Evolutionary conservation across 164 flowering plant genomes (phyloP).

Genomic region (Liquidambar formosana): DNA sequence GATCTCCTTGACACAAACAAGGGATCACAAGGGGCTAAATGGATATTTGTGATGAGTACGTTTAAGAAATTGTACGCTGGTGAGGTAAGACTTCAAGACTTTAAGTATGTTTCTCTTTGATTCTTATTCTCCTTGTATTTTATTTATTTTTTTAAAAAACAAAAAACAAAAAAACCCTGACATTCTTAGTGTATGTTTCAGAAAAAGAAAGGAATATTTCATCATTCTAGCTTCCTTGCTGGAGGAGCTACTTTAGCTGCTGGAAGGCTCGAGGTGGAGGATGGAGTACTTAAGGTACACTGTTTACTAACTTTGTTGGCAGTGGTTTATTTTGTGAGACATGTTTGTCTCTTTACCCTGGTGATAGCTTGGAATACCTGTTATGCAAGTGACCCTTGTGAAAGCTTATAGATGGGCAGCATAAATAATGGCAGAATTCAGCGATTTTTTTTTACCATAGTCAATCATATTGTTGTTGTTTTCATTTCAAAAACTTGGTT

Average conservation of each 20-base stretch:
- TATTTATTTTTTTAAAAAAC: too few relatives aligned
- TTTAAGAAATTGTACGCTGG: slow-evolving; percentile 75
- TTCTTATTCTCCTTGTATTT: too few relatives aligned
- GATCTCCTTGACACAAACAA: slow-evolving; percentile 54
- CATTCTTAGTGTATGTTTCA: slow-evolving; percentile 13
- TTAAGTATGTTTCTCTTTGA: too few relatives aligned
- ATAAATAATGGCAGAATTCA: too few relatives aligned
- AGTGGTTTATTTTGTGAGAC: not conserved
- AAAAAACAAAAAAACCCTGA: too few relatives aligned
- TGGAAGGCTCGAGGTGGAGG: slow-evolving; percentile 65
- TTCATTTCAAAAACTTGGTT: too few relatives aligned
- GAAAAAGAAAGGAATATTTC: slow-evolving; percentile 90
- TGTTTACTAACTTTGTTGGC: not conserved
- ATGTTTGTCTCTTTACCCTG: too few relatives aligned
- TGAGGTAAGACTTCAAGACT: slow-evolving; percentile 44
- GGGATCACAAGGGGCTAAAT: slow-evolving; percentile 44
- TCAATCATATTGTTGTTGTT: too few relatives aligned
- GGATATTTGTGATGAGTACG: slow-evolving; percentile 94
- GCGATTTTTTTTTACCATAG: too few relatives aligned
- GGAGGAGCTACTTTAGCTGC: slow-evolving; percentile 92
- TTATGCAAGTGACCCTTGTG: too few relatives aligned
- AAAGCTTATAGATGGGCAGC: too few relatives aligned
- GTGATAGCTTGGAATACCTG: too few relatives aligned
- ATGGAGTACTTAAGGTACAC: slow-evolving; percentile 74
- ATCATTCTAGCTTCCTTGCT: slow-evolving; percentile 93